These are phyloP conservation scores for Botrytis hyacinthi DNA, from an alignment of 2,329 filamentous ascomycete genomes.

Conservation along the genomic window DNA sequence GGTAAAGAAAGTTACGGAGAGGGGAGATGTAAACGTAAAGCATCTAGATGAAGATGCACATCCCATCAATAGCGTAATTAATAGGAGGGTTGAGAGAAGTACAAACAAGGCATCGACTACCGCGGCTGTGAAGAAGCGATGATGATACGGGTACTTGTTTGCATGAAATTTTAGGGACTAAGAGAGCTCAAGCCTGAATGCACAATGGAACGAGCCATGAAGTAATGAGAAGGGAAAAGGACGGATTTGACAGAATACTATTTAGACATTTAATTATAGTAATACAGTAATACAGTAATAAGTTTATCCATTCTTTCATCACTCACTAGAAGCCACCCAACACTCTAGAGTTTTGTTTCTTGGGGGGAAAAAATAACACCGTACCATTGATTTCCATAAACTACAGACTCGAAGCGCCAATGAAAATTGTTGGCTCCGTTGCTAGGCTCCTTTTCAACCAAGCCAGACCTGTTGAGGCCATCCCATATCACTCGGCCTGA, in stretches of 20 bases:
- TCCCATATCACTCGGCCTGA: not conserved
- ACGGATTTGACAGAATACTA: not conserved
- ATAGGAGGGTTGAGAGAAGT: not conserved
- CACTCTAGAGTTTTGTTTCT: not conserved
- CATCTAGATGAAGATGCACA: not conserved
- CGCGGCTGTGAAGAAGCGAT: not conserved
- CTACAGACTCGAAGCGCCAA: not conserved
- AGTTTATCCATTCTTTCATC: not conserved
- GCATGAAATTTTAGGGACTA: too few relatives aligned
- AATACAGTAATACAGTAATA: not conserved
- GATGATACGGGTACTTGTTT: too few relatives aligned
- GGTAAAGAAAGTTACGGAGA: too few relatives aligned
- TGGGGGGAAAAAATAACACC: not conserved
- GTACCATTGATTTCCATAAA: too few relatives aligned
- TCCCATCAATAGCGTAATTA: not conserved
- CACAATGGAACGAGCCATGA: rapidly evolving
- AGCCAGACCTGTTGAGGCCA: not conserved
- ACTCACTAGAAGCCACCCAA: too few relatives aligned
- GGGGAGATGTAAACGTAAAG: rapidly evolving
- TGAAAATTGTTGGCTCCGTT: not conserved
- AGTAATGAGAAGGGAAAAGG: not conserved
- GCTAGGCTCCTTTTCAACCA: not conserved
- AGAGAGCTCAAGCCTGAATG: not conserved
- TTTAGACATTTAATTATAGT: not conserved
- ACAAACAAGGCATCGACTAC: rapidly evolving